These are phyloP conservation scores for Desmodesmus armatus DNA, from an alignment of 139 green algal species.

Conservation along the genomic window DNA sequence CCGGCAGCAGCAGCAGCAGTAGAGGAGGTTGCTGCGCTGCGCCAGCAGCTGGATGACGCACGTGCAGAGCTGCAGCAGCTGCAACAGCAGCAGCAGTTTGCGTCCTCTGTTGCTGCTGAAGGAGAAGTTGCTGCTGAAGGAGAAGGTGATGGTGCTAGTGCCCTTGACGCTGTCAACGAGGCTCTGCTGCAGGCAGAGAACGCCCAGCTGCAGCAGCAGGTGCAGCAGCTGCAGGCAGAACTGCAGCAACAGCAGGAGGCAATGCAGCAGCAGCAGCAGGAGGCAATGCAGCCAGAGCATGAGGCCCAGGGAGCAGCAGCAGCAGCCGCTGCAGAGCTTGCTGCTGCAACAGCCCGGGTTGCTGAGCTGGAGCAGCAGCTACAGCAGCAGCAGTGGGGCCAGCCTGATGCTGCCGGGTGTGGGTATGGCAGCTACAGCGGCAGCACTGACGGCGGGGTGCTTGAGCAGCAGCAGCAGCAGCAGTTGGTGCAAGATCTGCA, in stretches of 20 bases:
- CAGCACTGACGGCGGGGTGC: too few relatives aligned
- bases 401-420: too few relatives aligned
- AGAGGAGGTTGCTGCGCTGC: background rate
- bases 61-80: slow-evolving; percentile 12
- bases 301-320: background rate
- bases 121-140: slow-evolving; percentile 13
- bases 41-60: background rate
- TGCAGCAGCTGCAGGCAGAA: background rate
- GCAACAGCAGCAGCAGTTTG: slow-evolving; percentile 21
- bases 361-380: slow-evolving; percentile 27
- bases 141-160: background rate
- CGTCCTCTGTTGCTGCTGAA: slow-evolving; percentile 2
- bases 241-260: background rate
- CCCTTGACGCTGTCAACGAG: too few relatives aligned
- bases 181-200: background rate
- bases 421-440: background rate
- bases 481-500: background rate
- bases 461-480: slow-evolving; percentile 13
- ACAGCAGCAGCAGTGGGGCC: background rate
- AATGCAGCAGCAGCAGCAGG: background rate
- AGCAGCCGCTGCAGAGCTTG: background rate
- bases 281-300: background rate
- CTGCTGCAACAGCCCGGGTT: background rate
- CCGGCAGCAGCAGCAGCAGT: slow-evolving; percentile 9
- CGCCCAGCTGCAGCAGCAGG: background rate